Percentiles rank a stretch among this genome's conserved stretches.
These are phyloP conservation scores for Fraxinus dipetala DNA, from an alignment of 305 asterid genomes.

Conservation along the genomic window DNA sequence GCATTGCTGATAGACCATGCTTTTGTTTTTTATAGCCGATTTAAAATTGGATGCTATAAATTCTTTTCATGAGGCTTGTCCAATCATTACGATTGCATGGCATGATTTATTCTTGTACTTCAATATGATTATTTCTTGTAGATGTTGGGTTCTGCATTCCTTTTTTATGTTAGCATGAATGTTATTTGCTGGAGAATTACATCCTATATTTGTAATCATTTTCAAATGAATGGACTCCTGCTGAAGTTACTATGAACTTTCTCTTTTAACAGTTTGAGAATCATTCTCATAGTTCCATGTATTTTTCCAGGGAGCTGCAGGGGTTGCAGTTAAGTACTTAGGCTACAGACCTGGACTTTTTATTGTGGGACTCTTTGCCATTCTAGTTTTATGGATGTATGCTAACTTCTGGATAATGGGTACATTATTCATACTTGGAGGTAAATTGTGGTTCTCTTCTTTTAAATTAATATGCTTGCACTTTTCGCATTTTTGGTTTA, in stretches of 20 bases:
- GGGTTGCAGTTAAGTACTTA: constrained; percentile 87
- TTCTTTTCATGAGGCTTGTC: background rate
- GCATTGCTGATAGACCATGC: background rate
- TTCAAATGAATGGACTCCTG: constrained; percentile 1
- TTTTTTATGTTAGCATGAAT: background rate
- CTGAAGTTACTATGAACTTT: constrained; percentile 20
- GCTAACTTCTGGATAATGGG: constrained; percentile 99
- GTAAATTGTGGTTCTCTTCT: constrained; percentile 39
- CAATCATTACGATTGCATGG: background rate
- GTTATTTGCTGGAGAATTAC: background rate
- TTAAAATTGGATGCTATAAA: background rate
- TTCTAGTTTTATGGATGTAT: constrained; percentile 91
- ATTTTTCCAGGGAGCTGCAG: constrained; percentile 85
- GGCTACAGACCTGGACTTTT: constrained; percentile 97
- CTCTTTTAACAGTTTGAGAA: background rate
- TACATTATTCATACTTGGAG: constrained; percentile 90
- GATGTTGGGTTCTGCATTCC: background rate
- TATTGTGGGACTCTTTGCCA: constrained; percentile 88
- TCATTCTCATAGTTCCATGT: constrained; percentile 27
- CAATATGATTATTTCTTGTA: background rate
- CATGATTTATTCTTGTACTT: background rate
- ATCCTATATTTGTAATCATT: constrained; percentile 19
- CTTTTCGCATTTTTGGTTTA: background rate
- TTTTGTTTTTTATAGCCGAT: background rate
- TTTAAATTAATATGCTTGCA: background rate